Percentiles rank a stretch among this genome's conserved stretches.
phyloP scores from a whole-genome alignment of 2,329 filamentous ascomycete genomes.

The Clonostachys rhizophaga region DNA sequence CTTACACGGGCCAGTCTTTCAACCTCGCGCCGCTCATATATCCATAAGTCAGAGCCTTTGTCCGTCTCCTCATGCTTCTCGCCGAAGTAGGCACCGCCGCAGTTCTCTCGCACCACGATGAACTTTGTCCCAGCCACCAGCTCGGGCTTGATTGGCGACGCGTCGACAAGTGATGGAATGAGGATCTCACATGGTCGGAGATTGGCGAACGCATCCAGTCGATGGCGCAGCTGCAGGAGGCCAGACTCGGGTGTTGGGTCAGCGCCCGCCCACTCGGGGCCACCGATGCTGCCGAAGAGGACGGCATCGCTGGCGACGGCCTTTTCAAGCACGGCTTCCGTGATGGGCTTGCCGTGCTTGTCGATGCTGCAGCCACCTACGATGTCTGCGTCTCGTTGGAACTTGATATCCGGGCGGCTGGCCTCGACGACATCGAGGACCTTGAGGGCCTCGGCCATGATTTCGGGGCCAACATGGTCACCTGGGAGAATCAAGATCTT shows the following conservation, averaged over 20 bases:
- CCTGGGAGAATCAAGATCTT: constrained; percentile 36
- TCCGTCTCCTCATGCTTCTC: constrained; percentile 35
- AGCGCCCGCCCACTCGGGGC: constrained; percentile 33
- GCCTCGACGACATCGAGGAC: constrained; percentile 34
- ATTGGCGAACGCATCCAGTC: constrained; percentile 42
- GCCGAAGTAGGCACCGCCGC: constrained; percentile 44
- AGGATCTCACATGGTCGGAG: constrained; percentile 41
- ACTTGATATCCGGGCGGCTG: constrained; percentile 18
- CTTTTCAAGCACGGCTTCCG: constrained; percentile 32
- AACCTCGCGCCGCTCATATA: constrained; percentile 36
- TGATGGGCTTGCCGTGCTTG: constrained; percentile 36
- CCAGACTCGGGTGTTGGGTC: constrained; percentile 39
- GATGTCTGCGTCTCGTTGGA: constrained; percentile 17
- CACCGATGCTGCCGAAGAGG: constrained; percentile 41
- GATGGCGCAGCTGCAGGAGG: constrained; percentile 24
- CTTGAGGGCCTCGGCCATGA: constrained; percentile 38
- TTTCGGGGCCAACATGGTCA: constrained; percentile 41
- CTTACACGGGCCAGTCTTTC: constrained; percentile 40
- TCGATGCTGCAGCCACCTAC: constrained; percentile 11
- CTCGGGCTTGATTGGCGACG: constrained; percentile 37
- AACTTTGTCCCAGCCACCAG: constrained; percentile 39
- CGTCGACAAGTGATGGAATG: constrained; percentile 28
- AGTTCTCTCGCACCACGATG: constrained; percentile 44
- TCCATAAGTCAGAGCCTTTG: constrained; percentile 40
- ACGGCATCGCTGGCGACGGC: constrained; percentile 34